phyloP scores from a whole-genome alignment of 1,284 basidiomycete species.

The Anthracocystis walkeri region DNA sequence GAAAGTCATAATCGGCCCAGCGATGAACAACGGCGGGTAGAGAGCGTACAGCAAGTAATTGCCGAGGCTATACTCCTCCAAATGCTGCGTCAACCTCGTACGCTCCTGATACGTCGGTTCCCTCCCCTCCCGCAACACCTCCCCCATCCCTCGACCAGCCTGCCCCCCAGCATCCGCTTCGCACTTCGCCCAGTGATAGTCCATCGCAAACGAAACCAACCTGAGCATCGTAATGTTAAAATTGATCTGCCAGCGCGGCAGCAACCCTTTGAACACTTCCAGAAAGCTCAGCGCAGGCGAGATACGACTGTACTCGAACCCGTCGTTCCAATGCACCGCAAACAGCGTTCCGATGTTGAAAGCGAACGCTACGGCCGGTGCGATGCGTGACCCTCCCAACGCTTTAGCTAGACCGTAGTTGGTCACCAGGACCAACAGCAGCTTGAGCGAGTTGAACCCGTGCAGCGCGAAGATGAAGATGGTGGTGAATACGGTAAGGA shows the following conservation, averaged over 20 bases:
- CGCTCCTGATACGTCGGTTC: slow-evolving; percentile 45
- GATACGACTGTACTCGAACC: slow-evolving; percentile 78
- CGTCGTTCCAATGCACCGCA: slow-evolving; percentile 80
- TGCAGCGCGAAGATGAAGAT: slow-evolving; percentile 83
- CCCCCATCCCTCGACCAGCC: slow-evolving; percentile 19
- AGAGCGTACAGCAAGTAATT: slow-evolving; percentile 82
- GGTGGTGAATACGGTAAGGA: slow-evolving; percentile 75
- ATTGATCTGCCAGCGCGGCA: slow-evolving; percentile 91
- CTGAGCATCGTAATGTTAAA: slow-evolving; percentile 98
- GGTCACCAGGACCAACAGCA: slow-evolving; percentile 77
- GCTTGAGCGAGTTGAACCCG: slow-evolving; percentile 85
- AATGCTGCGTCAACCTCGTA: slow-evolving; percentile 35
- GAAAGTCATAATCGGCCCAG: slow-evolving; percentile 95
- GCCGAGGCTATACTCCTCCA: slow-evolving; percentile 74
- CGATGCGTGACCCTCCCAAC: slow-evolving; percentile 69
- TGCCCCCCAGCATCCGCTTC: slow-evolving; percentile 71
- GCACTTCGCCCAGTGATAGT: slow-evolving; percentile 80
- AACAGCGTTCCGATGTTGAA: slow-evolving; percentile 84
- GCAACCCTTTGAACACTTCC: slow-evolving; percentile 77
- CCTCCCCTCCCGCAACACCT: slow-evolving; percentile 13
- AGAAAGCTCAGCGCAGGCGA: slow-evolving; percentile 75
- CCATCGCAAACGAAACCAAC: slow-evolving; percentile 90
- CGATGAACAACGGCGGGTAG: slow-evolving; percentile 94
- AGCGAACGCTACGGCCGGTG: slow-evolving; percentile 76
- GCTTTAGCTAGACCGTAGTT: slow-evolving; percentile 77